Evolutionary conservation across 441 rosid species (phyloP).

Genomic region (Gossypium gossypioides): DNA sequence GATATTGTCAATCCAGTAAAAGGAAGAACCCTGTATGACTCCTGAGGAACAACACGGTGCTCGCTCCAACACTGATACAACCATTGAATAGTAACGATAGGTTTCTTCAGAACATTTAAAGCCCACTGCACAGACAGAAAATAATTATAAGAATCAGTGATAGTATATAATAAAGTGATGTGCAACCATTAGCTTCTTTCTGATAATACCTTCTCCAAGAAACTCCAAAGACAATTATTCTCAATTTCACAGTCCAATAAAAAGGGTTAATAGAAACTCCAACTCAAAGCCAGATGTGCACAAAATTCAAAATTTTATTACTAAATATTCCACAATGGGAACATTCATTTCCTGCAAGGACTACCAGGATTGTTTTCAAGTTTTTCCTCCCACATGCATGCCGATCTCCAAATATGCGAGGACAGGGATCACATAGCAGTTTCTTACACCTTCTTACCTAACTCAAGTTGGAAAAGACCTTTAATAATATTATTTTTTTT

Average conservation of each 20-base stretch:
- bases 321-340: background rate
- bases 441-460: background rate
- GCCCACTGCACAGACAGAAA: constrained; percentile 68
- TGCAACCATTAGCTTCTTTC: background rate
- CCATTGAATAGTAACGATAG: constrained; percentile 76
- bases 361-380: background rate
- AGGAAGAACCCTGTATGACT: constrained; percentile 74
- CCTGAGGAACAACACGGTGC: constrained; percentile 95
- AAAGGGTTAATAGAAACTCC: background rate
- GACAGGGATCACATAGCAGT: background rate
- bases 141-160: constrained; percentile 14
- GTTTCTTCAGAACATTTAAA: constrained; percentile 68
- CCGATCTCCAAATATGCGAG: background rate
- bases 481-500: background rate
- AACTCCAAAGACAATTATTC: background rate
- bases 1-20: constrained; percentile 76
- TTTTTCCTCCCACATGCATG: background rate
- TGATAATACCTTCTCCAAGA: constrained; percentile 3
- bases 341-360: background rate
- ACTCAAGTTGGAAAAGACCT: background rate
- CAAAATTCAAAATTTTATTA: background rate
- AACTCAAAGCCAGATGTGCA: background rate
- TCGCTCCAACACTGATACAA: constrained; percentile 80
- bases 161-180: constrained; percentile 10
- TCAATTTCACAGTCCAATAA: background rate